Evolutionary conservation across 225 moss, liverwort and hornwort species (phyloP).

Genomic region (Asterella californica): DNA sequence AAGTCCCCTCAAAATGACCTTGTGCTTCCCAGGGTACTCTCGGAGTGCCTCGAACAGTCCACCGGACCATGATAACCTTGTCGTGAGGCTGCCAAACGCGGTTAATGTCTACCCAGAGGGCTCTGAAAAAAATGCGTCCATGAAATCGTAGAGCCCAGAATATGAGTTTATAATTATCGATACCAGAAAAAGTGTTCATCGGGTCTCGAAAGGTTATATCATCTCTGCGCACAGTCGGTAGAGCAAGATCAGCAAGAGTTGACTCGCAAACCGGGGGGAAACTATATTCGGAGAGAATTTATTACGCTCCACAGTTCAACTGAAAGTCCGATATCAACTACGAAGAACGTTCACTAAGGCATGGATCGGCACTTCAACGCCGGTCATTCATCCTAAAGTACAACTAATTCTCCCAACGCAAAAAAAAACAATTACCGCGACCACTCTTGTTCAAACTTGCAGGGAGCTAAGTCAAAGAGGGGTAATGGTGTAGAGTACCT

Average conservation of each 20-base stretch:
- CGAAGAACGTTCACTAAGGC: too few relatives aligned
- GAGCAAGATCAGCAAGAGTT: neutral
- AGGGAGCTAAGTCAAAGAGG: neutral
- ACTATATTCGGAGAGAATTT: neutral
- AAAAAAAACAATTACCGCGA: neutral
- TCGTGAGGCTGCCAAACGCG: constrained; percentile 94
- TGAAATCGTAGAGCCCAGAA: constrained; percentile 96
- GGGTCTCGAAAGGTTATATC: constrained; percentile 95
- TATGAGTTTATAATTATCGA: constrained; percentile 85
- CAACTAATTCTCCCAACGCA: neutral
- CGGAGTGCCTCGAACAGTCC: constrained; percentile 91
- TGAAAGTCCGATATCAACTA: too few relatives aligned
- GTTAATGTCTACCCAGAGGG: constrained; percentile 85
- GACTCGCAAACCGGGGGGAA: neutral
- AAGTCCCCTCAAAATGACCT: constrained; percentile 90
- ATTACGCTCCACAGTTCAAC: too few relatives aligned
- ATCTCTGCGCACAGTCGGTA: constrained; percentile 42
- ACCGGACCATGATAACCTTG: constrained; percentile 92
- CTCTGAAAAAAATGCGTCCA: constrained; percentile 87
- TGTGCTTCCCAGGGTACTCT: constrained; percentile 99
- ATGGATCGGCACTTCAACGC: too few relatives aligned
- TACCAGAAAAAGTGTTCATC: constrained; percentile 72
- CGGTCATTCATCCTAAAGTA: too few relatives aligned
- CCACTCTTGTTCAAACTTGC: neutral
- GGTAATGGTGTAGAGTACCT: constrained; percentile 41